phyloP scores from a whole-genome alignment of 1,139 yeast species.

The Kodamaea plutei region DNA sequence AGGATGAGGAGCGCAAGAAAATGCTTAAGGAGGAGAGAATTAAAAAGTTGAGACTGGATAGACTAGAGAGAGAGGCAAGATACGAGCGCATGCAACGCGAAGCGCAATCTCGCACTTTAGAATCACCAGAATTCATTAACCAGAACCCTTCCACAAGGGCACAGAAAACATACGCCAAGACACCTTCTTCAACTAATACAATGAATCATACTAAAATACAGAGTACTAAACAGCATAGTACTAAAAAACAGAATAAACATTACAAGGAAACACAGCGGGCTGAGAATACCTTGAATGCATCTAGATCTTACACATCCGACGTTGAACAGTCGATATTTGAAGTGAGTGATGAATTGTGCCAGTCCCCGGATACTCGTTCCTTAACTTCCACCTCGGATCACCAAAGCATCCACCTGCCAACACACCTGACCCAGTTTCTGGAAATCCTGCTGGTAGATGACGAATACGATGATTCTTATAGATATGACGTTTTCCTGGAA shows the following conservation, averaged over 20 bases:
- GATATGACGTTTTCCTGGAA: conserved; percentile 6
- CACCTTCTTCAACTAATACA: too few relatives aligned
- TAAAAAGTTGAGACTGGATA: conserved; percentile 1
- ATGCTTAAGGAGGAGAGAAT: neutral
- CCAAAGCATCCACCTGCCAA: conserved; percentile 1
- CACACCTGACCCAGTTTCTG: conserved; percentile 1
- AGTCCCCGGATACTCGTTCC: conserved; percentile 8
- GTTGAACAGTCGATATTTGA: too few relatives aligned
- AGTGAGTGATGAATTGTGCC: conserved; percentile 8
- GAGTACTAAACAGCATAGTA: too few relatives aligned
- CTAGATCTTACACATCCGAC: too few relatives aligned
- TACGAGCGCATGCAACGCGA: neutral
- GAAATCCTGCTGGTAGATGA: conserved; percentile 2
- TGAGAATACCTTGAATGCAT: too few relatives aligned
- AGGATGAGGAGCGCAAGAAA: neutral
- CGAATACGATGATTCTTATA: conserved; percentile 4
- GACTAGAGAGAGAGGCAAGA: conserved; percentile 1
- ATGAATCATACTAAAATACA: too few relatives aligned
- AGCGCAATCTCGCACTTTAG: too few relatives aligned
- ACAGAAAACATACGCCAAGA: conserved; percentile 7
- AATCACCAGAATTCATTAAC: too few relatives aligned
- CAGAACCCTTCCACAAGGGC: too few relatives aligned
- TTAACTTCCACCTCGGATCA: conserved; percentile 1
- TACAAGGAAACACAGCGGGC: too few relatives aligned
- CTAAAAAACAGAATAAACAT: too few relatives aligned